Conservation (phyloP, 1,139 yeast species). For the Blastobotrys petasosporus region DNA sequence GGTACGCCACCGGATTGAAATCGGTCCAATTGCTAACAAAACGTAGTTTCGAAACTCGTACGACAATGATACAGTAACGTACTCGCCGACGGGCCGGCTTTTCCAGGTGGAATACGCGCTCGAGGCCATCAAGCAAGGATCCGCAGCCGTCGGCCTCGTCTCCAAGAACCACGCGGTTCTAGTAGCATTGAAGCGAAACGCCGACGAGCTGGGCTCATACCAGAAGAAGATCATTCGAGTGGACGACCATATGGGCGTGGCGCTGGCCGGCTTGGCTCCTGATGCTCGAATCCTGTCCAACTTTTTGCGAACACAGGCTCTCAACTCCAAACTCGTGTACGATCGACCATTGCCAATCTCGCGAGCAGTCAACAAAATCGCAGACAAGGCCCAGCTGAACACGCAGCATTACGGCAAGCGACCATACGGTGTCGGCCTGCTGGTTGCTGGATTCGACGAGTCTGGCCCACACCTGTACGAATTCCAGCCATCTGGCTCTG, state of each 20-base stretch:
- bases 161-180: constrained; percentile 83
- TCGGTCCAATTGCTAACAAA: constrained; percentile 1
- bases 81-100: constrained; percentile 94
- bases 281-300: constrained; percentile 92
- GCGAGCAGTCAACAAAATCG: constrained; percentile 78
- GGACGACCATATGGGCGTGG: constrained; percentile 90
- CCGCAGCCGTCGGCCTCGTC: constrained; percentile 91
- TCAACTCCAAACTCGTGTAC: constrained; percentile 78
- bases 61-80: constrained; percentile 96
- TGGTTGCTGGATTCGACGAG: constrained; percentile 89
- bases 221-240: constrained; percentile 89
- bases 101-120: constrained; percentile 94
- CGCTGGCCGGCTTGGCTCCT: constrained; percentile 96
- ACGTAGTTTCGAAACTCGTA: constrained; percentile 87
- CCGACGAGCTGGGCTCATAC: constrained; percentile 94
- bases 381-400: constrained; percentile 95
- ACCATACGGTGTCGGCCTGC: constrained; percentile 95
- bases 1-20: background rate
- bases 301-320: constrained; percentile 84
- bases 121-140: constrained; percentile 97
- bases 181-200: constrained; percentile 91
- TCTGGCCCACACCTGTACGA: constrained; percentile 92
- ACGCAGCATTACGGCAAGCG: constrained; percentile 95
- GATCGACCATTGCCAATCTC: constrained; percentile 83
- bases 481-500: constrained; percentile 94